Percentiles rank a stretch among this genome's conserved stretches.
Conservation (phyloP, 306 rosid genomes). For the Ceratonia siliqua region DNA sequence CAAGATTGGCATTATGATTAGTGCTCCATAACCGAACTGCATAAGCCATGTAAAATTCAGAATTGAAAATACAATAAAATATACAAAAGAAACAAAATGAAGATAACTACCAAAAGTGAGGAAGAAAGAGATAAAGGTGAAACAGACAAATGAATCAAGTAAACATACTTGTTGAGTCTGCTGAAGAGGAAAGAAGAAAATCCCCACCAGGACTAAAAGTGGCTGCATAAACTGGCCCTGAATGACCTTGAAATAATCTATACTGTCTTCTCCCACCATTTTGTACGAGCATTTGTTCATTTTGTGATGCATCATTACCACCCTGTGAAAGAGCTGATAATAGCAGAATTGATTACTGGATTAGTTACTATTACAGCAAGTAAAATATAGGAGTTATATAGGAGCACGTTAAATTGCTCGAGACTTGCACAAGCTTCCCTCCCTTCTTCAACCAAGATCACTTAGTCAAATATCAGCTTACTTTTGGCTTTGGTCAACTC, state of each 20-base stretch:
- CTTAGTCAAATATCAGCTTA: neutral
- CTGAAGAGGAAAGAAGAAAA: conserved; percentile 86
- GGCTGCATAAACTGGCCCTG: conserved; percentile 92
- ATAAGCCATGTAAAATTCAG: conserved; percentile 32
- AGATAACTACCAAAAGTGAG: neutral
- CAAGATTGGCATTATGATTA: conserved; percentile 81
- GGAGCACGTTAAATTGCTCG: conserved; percentile 9
- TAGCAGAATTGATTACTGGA: conserved; percentile 30
- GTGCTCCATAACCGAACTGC: conserved; percentile 98
- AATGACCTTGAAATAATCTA: conserved; percentile 91
- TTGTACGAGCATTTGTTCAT: conserved; percentile 60
- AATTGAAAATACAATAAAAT: conserved; percentile 18
- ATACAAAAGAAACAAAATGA: neutral
- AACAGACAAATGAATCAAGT: conserved; percentile 25
- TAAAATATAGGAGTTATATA: conserved; percentile 1
- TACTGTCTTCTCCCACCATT: conserved; percentile 67
- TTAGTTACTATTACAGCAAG: conserved; percentile 21
- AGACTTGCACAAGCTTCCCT: conserved; percentile 19
- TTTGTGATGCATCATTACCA: conserved; percentile 64
- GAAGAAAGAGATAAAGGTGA: conserved; percentile 22
- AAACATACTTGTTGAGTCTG: conserved; percentile 82
- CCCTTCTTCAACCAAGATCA: neutral
- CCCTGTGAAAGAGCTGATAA: conserved; percentile 75
- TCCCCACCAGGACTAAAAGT: conserved; percentile 91
- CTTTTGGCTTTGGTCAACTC: conserved; percentile 16